Evolutionary conservation across 108 stramenopile genomes (phyloP).

Genomic region (Cyclotella choctawhatcheeana): DNA sequence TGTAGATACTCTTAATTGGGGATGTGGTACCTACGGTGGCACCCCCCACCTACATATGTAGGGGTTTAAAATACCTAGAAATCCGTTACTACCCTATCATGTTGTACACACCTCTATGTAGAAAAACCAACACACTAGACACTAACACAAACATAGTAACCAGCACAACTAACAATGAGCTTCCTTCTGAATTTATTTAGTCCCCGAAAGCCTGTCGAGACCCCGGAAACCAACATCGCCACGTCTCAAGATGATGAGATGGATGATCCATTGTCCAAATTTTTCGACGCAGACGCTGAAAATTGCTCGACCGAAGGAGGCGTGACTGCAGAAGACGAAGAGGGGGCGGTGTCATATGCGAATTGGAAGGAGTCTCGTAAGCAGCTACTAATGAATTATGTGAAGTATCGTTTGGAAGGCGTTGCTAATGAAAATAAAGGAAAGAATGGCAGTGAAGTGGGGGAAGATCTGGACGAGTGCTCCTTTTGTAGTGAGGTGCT

Average conservation of each 20-base stretch:
- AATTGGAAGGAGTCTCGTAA: conserved; percentile 31
- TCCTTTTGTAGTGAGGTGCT: conserved; percentile 26
- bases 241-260: not conserved
- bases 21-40: too few species aligned
- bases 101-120: too few species aligned
- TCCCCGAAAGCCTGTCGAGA: not conserved
- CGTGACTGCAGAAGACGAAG: too few species aligned
- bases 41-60: too few species aligned
- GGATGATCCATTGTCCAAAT: not conserved
- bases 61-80: too few species aligned
- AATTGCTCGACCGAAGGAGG: too few species aligned
- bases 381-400: conserved; percentile 36
- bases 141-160: too few species aligned
- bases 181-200: conserved; percentile 7
- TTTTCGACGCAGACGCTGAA: not conserved
- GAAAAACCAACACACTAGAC: too few species aligned
- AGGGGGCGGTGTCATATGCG: not conserved
- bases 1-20: too few species aligned
- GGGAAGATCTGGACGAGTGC: conserved; percentile 6
- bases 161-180: too few species aligned
- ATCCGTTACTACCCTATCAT: too few species aligned
- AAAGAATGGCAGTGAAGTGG: conserved; percentile 14
- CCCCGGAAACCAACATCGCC: not conserved
- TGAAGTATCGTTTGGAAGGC: conserved; percentile 40
- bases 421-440: conserved; percentile 17